Evolutionary conservation across 371 early-diverging fungal species (phyloP).

Genomic region (Lichtheimia hyalospora): DNA sequence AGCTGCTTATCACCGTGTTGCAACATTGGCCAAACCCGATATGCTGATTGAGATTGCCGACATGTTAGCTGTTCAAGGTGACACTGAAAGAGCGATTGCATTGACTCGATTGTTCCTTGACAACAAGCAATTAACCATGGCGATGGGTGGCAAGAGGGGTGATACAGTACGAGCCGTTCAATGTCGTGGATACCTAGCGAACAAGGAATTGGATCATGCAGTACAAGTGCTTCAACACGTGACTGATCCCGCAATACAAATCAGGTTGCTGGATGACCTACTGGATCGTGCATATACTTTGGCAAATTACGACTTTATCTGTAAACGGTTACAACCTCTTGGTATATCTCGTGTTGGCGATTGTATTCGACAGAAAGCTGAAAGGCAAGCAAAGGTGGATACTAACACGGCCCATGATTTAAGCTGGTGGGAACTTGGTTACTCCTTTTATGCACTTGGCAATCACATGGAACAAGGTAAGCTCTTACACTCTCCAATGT

Average conservation of each 20-base stretch:
- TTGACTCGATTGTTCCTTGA: conserved; percentile 2
- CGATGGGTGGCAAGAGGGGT: neutral
- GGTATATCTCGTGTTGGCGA: neutral
- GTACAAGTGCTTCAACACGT: neutral
- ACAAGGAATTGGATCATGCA: conserved; percentile 2
- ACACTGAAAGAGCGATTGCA: neutral
- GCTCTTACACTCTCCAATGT: neutral
- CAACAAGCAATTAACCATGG: neutral
- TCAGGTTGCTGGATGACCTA: neutral
- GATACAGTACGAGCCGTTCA: conserved; percentile 5
- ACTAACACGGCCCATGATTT: neutral
- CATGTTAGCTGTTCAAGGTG: conserved; percentile 1
- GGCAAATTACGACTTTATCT: neutral
- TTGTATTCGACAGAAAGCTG: neutral
- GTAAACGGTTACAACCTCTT: neutral
- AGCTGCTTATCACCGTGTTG: conserved; percentile 2
- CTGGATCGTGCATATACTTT: neutral
- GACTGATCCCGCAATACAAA: neutral
- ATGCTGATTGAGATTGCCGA: conserved; percentile 4
- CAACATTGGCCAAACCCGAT: neutral
- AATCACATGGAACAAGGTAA: conserved; percentile 4
- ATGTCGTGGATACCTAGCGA: neutral
- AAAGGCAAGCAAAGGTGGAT: neutral
- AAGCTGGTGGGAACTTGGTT: conserved; percentile 16
- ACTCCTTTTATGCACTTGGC: conserved; percentile 10